Evolutionary conservation across 2,329 filamentous ascomycete genomes (phyloP), one percentile per base, ranked within the genome.

Genomic region (Beauveria sp.): DNA sequence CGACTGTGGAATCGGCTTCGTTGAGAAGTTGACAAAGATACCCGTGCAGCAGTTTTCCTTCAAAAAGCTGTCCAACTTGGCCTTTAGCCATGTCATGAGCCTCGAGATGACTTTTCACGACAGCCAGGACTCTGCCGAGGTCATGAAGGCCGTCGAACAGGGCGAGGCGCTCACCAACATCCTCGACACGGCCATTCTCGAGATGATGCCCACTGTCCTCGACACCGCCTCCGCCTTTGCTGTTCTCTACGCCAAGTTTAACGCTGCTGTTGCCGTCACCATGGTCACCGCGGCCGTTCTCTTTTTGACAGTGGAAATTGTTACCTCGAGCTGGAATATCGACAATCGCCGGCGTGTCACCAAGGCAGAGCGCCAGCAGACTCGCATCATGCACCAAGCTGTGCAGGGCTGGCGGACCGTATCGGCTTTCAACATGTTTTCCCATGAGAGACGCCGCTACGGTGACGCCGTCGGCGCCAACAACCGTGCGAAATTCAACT

Each of bases 101-200:
- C 76, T 90, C 1, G 87, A 85, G 0, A 87, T 87, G 75, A 86
- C 89, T 64, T 90, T 89, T 60, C 88, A 91, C 68, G 83, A 84
- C 20, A 80, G 81, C 55, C 87, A 88, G 65, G 80, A 83, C 60
- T 86, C 84, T 1, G 86, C 84, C 1, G 83, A 88, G 64, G 76
- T 90, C 0, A 83, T 86, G 70, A 82, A 84, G 65, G 82, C 85
- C 3, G 80, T 90, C n/a, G 78, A 82, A 56, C 86, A 88, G 66
- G 88, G 85, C 0, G 76, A 80, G 46, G 80, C 84, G 2, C 74
- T 90, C 14, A 82, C 83, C 48, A 76, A 82, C 43, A 72, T 90
- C 2, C 74, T 89, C 12, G 82, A 88, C 50, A 80, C 80, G 45
- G 73, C 86, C 4, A 72, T 85, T 2, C 85, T 89, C 63, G 77